Evolutionary conservation across 768 basidiomycete genomes (phyloP).

Genomic region (Pisolithus albus): DNA sequence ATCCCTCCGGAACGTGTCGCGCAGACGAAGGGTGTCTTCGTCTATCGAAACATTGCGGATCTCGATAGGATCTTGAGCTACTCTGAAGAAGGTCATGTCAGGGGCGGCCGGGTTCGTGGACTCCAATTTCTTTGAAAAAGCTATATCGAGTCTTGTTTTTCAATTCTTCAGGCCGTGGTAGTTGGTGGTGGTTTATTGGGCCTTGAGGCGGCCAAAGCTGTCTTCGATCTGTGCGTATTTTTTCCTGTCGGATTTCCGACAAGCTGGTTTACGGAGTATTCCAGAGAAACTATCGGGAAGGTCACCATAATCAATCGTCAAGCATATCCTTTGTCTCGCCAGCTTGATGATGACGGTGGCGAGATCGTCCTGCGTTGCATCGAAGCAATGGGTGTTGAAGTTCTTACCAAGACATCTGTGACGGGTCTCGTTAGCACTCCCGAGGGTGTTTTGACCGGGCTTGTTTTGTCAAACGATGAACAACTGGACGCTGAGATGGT

Average conservation of each 20-base stretch:
- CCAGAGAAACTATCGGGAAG: conserved; percentile 31
- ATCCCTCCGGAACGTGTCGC: conserved; percentile 34
- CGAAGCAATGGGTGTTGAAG: conserved; percentile 51
- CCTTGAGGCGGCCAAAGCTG: conserved; percentile 66
- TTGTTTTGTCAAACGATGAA: conserved; percentile 43
- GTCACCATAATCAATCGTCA: conserved; percentile 51
- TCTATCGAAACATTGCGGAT: conserved; percentile 68
- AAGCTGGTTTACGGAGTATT: neutral
- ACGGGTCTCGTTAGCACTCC: conserved; percentile 33
- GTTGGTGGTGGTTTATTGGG: conserved; percentile 67
- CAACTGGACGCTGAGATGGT: conserved; percentile 46
- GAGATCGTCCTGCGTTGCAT: conserved; percentile 57
- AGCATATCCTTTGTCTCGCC: conserved; percentile 49
- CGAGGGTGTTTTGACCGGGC: conserved; percentile 37
- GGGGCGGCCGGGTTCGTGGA: conserved; percentile 20
- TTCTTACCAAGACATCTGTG: conserved; percentile 38
- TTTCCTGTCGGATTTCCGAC: neutral
- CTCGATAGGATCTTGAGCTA: conserved; percentile 59
- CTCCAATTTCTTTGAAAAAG: neutral
- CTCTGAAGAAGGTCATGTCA: conserved; percentile 39
- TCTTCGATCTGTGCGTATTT: conserved; percentile 44
- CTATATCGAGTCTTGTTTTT: neutral
- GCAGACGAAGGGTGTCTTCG: conserved; percentile 52
- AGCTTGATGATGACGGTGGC: conserved; percentile 51
- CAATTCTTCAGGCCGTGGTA: conserved; percentile 34